Conservation (phyloP, 805 yeast species). For the Wickerhamiella azymoides region DNA sequence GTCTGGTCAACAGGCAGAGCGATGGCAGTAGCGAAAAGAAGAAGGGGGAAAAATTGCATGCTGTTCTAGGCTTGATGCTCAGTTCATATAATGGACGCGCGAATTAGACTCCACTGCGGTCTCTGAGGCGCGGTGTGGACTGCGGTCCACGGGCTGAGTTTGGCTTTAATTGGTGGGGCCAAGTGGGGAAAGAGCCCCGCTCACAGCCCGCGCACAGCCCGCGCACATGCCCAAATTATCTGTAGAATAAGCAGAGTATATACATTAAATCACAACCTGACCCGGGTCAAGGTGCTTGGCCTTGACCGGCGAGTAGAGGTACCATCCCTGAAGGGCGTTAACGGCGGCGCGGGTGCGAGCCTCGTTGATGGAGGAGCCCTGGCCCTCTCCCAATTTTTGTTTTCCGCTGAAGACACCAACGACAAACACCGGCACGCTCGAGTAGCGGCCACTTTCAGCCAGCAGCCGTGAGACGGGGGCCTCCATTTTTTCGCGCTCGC, state of each 20-base stretch:
- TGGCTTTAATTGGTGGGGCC: too few species aligned
- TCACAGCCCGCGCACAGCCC: too few species aligned
- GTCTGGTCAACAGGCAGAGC: too few species aligned
- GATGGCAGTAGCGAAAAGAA: too few species aligned
- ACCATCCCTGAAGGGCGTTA: conserved; percentile 81
- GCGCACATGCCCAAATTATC: too few species aligned
- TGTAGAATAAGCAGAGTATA: not conserved
- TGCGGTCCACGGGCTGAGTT: too few species aligned
- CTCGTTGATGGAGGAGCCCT: conserved; percentile 78
- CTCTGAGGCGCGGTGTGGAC: too few species aligned
- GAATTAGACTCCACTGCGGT: too few species aligned
- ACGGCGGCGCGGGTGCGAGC: conserved; percentile 89
- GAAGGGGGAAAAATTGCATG: too few species aligned
- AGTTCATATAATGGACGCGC: too few species aligned
- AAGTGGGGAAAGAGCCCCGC: too few species aligned
- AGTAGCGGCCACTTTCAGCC: conserved; percentile 85
- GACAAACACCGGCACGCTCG: conserved; percentile 71
- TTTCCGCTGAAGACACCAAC: conserved; percentile 84
- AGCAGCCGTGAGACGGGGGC: conserved; percentile 69
- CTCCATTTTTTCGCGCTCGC: conserved; percentile 59
- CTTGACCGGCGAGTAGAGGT: conserved; percentile 66
- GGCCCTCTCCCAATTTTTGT: conserved; percentile 82
- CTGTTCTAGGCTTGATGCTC: too few species aligned
- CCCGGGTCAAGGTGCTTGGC: conserved; percentile 25
- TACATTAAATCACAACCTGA: conserved; percentile 17